These are phyloP conservation scores for Saccharum hybrid DNA, from an alignment of 202 grass and related monocot species.

Conservation along the genomic window DNA sequence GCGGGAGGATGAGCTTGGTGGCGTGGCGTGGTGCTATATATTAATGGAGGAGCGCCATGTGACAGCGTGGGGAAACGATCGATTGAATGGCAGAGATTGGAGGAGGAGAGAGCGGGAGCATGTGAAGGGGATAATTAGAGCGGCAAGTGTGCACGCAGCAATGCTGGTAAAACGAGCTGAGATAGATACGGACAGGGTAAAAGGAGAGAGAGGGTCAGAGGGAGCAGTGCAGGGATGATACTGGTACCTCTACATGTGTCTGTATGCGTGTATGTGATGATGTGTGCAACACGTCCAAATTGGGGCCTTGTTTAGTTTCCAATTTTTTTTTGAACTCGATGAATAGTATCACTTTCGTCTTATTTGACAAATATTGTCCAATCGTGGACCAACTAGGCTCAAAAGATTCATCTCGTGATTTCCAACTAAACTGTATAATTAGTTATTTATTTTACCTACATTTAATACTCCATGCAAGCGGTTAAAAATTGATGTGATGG, in stretches of 20 bases:
- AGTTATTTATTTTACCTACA: too few relatives aligned
- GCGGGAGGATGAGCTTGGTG: conserved; percentile 12
- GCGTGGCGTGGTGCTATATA: conserved; percentile 56
- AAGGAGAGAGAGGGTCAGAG: not conserved
- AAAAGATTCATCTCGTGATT: too few relatives aligned
- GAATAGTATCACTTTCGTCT: too few relatives aligned
- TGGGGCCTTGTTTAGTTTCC: too few relatives aligned
- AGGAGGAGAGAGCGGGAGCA: not conserved
- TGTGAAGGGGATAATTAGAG: conserved; percentile 63
- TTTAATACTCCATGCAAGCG: too few relatives aligned
- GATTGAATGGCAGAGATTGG: conserved; percentile 36
- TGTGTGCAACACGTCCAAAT: conserved; percentile 40
- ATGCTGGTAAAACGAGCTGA: conserved; percentile 18
- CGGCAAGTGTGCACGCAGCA: conserved; percentile 4
- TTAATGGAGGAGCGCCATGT: conserved; percentile 60
- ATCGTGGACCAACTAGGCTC: too few relatives aligned
- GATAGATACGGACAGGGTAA: not conserved
- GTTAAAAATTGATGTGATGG: too few relatives aligned
- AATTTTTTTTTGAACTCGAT: too few relatives aligned
- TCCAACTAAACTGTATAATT: too few relatives aligned
- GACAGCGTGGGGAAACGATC: conserved; percentile 40
- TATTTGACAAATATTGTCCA: too few relatives aligned
- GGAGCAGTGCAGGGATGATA: not conserved
- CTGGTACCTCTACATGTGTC: not conserved
- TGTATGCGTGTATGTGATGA: conserved; percentile 13